Conservation (phyloP, 305 asterid species). For the Fraxinus xanthoxyloides region DNA sequence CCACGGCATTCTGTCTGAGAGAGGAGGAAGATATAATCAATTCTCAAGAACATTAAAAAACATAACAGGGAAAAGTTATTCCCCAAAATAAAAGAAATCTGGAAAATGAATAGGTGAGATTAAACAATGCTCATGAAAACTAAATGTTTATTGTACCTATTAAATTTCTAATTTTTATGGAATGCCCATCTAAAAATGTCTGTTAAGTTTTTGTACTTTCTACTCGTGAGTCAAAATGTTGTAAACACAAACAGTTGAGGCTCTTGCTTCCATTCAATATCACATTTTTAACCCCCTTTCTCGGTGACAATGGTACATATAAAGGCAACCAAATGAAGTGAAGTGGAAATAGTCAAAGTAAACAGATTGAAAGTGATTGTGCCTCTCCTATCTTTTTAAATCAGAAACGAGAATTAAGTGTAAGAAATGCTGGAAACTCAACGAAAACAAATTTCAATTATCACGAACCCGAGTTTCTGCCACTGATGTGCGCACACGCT, state of each 20-base stretch:
- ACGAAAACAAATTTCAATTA: slow-evolving; percentile 21
- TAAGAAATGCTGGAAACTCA: slow-evolving; percentile 20
- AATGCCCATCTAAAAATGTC: not conserved
- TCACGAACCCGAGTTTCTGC: slow-evolving; percentile 88
- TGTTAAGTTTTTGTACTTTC: not conserved
- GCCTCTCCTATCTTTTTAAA: not conserved
- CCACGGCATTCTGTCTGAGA: slow-evolving; percentile 77
- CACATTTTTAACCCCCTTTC: not conserved
- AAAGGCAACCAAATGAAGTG: not conserved
- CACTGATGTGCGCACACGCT: slow-evolving; percentile 85
- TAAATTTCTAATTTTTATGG: slow-evolving; percentile 9
- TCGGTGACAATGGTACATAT: slow-evolving; percentile 11
- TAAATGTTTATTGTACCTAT: slow-evolving; percentile 6
- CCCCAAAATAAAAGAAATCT: not conserved
- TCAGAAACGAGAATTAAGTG: slow-evolving; percentile 4
- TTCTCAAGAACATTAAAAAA: slow-evolving; percentile 5
- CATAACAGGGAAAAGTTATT: slow-evolving; percentile 8
- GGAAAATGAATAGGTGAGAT: not conserved
- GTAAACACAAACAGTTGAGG: not conserved
- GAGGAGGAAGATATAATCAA: not conserved
- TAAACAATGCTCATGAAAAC: not conserved
- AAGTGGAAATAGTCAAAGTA: slow-evolving; percentile 3
- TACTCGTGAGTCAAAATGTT: not conserved
- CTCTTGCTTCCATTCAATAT: not conserved
- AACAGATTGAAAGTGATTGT: not conserved